Base-by-base conservation (phyloP, 306 rosid genomes). In the Elaeagnus macrophylla region DNA sequence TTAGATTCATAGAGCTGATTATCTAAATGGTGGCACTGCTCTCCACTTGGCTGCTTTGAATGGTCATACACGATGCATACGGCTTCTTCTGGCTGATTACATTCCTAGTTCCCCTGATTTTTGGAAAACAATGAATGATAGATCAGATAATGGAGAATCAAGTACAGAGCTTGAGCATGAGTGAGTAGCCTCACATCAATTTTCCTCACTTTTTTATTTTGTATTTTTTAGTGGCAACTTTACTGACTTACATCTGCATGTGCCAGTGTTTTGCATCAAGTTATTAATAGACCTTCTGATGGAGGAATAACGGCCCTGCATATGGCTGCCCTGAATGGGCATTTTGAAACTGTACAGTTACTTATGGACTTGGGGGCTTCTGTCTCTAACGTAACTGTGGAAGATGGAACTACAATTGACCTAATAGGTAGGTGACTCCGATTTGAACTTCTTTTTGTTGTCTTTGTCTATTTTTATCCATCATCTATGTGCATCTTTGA, bases 251-350 rank as follows among this genome's bases (percentile, higher is more conserved):
- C 51, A 48, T 69, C 51, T 68, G 73, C 57, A 16, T 69, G 68
- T 37, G 47, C 48, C 54, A 91, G 99, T 57, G 82, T 81, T 52
- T 79, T 91, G 55, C 65, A 50, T 37, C 79, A 78, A 78, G 69
- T 78, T n/a, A 75, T 91, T 58, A 82, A 82, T 72, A 75, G 56
- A 71, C 79, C 86, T 19, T 74, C 99, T 46, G 99, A 91, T 78
- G 99, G 99, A 76, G 95, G 99, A 68, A 81, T 87, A 66, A 87
- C 96, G 67, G 93, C 99, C 38, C 72, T 91, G 74, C 99, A 91
- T 78, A 86, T 91, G 99, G 95, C 99, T 13, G 82, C 99, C 59
- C 64, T 91, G 69, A 91, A 91, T 54, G 99, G 93, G 42, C 96
- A 91, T 72, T 74, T 77, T 72, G 96, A 80, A 74, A 84, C 79